A percentile compares a stretch with the other conserved stretches of the same genome.
Conservation (phyloP, 768 basidiomycete genomes). For the Rhodosporidiobolus odoratus region DNA sequence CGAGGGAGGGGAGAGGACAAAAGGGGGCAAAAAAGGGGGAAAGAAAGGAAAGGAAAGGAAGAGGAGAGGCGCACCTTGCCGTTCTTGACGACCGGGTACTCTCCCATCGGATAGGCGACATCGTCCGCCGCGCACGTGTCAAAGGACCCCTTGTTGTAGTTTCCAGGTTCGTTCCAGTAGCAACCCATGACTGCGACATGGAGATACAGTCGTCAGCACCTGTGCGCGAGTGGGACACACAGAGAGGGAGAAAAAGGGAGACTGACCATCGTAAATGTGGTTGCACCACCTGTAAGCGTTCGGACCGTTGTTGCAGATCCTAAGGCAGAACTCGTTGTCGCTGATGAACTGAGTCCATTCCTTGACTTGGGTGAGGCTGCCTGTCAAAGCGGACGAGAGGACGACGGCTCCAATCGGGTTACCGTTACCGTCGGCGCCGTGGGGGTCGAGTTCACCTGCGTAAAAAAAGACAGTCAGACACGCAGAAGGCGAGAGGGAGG, state of each 20-base stretch:
- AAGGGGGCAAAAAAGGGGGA: not conserved
- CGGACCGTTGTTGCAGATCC: slow-evolving; percentile 39
- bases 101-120: slow-evolving; percentile 1
- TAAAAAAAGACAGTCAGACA: slow-evolving; percentile 47
- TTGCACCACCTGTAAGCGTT: not conserved
- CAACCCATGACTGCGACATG: no score
- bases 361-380: slow-evolving; percentile 54
- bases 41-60: no score
- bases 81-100: slow-evolving; percentile 41
- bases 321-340: slow-evolving; percentile 45
- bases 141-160: slow-evolving; percentile 51
- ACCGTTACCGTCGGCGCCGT: slow-evolving; percentile 49
- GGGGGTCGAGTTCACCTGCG: no score
- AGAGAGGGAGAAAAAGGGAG: no score
- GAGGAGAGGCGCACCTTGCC: slow-evolving; percentile 23
- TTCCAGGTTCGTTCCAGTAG: slow-evolving; percentile 49
- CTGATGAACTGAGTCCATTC: slow-evolving; percentile 61
- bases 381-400: slow-evolving; percentile 43
- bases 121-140: slow-evolving; percentile 41
- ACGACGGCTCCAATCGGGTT: slow-evolving; percentile 48
- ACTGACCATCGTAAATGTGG: not conserved
- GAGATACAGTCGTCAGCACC: no score
- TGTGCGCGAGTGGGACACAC: no score
- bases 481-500: slow-evolving; percentile 37
- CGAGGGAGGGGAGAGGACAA: not conserved